Evolutionary conservation across 345 rosid genomes (phyloP).

Genomic region (Moringa oleifera): DNA sequence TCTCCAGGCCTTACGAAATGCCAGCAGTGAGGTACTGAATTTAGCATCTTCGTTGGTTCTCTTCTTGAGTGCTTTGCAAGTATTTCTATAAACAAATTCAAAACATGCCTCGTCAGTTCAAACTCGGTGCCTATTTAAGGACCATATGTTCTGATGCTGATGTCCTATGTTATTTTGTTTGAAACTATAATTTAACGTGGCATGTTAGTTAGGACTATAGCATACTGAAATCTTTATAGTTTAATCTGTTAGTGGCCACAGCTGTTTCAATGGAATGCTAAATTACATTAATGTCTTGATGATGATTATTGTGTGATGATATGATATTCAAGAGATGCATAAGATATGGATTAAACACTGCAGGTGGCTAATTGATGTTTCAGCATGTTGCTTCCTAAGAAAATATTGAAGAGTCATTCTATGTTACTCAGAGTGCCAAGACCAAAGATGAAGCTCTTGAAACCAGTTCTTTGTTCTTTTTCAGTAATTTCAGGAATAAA

Average conservation of each 20-base stretch:
- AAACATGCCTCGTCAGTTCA: background rate
- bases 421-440: background rate
- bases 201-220: background rate
- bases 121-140: background rate
- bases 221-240: too few species aligned
- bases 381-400: too few species aligned
- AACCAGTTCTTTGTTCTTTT: background rate
- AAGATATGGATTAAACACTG: too few species aligned
- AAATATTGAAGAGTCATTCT: too few species aligned
- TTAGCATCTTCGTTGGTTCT: background rate
- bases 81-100: background rate
- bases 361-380: too few species aligned
- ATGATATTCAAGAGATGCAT: background rate
- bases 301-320: background rate
- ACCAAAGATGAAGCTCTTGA: background rate
- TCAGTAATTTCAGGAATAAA: background rate
- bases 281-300: background rate
- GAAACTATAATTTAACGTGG: background rate
- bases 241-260: too few species aligned
- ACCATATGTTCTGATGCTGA: background rate
- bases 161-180: background rate
- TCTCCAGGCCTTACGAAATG: conserved; percentile 80
- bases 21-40: conserved; percentile 57
- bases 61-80: background rate
- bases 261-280: too few species aligned